Percentiles rank a stretch among this genome's conserved stretches.
Conservation (phyloP, 2,329 filamentous ascomycete species). For the Pseudogymnoascus sp. region DNA sequence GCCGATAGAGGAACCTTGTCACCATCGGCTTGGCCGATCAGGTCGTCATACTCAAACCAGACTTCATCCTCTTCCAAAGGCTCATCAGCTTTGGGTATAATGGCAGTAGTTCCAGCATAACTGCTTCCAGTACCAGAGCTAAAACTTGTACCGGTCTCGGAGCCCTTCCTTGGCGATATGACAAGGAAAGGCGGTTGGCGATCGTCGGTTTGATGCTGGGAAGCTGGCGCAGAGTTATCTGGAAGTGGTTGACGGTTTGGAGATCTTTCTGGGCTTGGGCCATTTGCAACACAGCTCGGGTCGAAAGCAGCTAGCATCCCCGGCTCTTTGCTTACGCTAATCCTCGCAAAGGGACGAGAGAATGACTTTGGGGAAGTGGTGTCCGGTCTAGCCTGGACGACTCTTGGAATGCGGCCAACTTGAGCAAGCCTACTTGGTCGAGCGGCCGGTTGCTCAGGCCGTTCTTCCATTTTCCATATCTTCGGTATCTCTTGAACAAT, state of each 20-base stretch:
- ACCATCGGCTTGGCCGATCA: slow-evolving; percentile 59
- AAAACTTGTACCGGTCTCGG: slow-evolving; percentile 50
- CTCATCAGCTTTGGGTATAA: slow-evolving; percentile 53
- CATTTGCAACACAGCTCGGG: slow-evolving; percentile 39
- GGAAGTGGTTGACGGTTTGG: slow-evolving; percentile 17
- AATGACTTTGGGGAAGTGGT: slow-evolving; percentile 70
- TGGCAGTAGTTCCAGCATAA: slow-evolving; percentile 54
- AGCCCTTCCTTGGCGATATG: slow-evolving; percentile 67
- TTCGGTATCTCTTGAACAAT: not conserved
- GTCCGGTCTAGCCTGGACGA: slow-evolving; percentile 61
- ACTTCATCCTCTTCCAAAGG: slow-evolving; percentile 74
- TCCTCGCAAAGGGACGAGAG: slow-evolving; percentile 67
- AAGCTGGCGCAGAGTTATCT: not conserved
- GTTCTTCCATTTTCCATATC: slow-evolving; percentile 7
- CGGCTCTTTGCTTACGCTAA: slow-evolving; percentile 35
- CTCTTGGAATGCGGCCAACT: slow-evolving; percentile 77
- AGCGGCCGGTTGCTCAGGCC: not conserved
- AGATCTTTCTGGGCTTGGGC: slow-evolving; percentile 32
- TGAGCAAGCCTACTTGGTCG: slow-evolving; percentile 58
- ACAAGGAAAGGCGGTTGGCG: slow-evolving; percentile 46
- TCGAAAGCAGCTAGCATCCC: slow-evolving; percentile 25
- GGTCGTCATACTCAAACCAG: slow-evolving; percentile 82
- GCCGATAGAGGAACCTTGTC: slow-evolving; percentile 40
- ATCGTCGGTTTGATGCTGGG: not conserved
- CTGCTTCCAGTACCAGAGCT: slow-evolving; percentile 53